Evolutionary conservation across 768 basidiomycete species (phyloP).

Genomic region (Phallus indusiatus): DNA sequence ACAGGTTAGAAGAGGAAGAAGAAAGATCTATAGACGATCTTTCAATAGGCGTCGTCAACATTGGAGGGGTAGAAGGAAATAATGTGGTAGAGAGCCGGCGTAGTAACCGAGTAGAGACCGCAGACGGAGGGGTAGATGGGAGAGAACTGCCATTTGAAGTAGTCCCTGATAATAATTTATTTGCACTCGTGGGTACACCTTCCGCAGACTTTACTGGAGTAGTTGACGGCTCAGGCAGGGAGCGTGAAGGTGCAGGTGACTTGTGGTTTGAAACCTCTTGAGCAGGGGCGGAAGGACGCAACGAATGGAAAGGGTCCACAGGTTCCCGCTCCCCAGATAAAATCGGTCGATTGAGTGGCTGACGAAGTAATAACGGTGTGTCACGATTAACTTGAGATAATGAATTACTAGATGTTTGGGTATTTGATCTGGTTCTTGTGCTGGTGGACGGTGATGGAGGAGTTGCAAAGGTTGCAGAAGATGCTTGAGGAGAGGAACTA

Average conservation of each 20-base stretch:
- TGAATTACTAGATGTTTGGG: background rate
- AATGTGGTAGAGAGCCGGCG: conserved; percentile 6
- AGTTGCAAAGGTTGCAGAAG: background rate
- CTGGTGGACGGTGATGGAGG: background rate
- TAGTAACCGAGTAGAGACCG: conserved; percentile 1
- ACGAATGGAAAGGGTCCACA: background rate
- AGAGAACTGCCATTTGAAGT: background rate
- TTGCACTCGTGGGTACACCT: background rate
- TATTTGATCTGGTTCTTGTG: background rate
- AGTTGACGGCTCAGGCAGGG: background rate
- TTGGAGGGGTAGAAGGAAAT: background rate
- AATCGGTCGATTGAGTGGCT: conserved; percentile 1
- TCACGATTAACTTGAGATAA: background rate
- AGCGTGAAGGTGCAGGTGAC: background rate
- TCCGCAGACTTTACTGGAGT: background rate
- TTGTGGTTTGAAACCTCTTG: background rate
- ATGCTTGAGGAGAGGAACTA: background rate
- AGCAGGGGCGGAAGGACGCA: background rate
- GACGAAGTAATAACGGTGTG: conserved; percentile 6
- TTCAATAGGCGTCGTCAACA: background rate
- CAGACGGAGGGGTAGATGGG: background rate
- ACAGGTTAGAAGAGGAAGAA: background rate
- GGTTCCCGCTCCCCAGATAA: background rate
- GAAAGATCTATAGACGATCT: background rate
- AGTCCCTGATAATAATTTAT: background rate